Base-by-base conservation (phyloP, 139 green algal genomes). In the Haematococcus lacustris region DNA sequence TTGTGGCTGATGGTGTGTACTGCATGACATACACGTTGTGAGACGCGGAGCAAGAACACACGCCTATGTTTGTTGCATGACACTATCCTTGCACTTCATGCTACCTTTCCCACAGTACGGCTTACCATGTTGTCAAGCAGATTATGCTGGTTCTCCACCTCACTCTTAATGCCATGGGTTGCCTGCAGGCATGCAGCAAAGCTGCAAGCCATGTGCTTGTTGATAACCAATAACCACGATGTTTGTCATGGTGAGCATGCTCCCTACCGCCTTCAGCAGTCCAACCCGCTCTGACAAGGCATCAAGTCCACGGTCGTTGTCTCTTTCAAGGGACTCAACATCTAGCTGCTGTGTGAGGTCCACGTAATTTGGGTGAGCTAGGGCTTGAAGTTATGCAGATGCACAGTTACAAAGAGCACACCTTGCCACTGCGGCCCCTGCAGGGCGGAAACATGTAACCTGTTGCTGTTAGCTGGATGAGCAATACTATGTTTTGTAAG, bases 111-210 rank as follows among this genome's bases (percentile, higher is more conserved):
- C 38, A 0, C 1, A 38, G 25, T 26, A 1, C 9, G 3, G 38
- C 83, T n/a, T 61, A 90, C 87, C 88, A 93, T 88, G 41, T 69
- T 75, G 39, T 93, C 88, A 9, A 93, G 73, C 21, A 91, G 37
- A 23, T 61, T 65, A 59, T 90, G 85, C 32, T 93, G 88, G 2
- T 69, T 77, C 7, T 88, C 66, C 3, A 83, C 82, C 51, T 93
- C 88, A 4, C 71, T 71, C 38, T 87, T 77, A 40, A 93, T 92
- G 60, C 79, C 77, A 32, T 76, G 67, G 0, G 88, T 93, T 1
- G 89, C 79, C 84, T 90, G 79, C 71, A 76, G 1, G 41, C 38
- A 1, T 51, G 38, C 3, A 38, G 4, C 6, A 39, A 66, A 28
- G 17, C 1, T 57, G 23, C 38, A 71, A 17, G 38, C 3, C n/a